phyloP scores from a whole-genome alignment of 1,284 basidiomycete genomes.

The Volvariella surrecta region DNA sequence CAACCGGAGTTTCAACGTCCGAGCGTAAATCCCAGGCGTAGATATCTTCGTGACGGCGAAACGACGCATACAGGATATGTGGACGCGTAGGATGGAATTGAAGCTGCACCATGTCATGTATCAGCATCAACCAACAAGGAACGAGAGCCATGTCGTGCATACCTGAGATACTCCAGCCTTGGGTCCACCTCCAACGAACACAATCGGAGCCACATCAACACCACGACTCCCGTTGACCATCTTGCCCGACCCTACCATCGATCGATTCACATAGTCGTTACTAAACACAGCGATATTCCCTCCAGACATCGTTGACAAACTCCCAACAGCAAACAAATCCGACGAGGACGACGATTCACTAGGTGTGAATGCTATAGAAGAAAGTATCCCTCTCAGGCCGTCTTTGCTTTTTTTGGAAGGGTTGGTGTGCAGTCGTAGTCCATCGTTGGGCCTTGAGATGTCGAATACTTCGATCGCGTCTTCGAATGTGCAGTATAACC shows the following conservation, averaged over 20 bases:
- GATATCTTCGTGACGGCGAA: slow-evolving; percentile 55
- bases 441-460: slow-evolving; percentile 62
- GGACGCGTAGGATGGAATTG: slow-evolving; percentile 71
- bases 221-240: too few relatives aligned
- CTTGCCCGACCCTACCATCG: too few relatives aligned
- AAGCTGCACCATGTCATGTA: slow-evolving; percentile 36
- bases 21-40: slow-evolving; percentile 77
- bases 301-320: slow-evolving; percentile 37
- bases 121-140: background rate
- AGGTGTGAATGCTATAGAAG: slow-evolving; percentile 70
- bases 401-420: slow-evolving; percentile 74
- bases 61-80: slow-evolving; percentile 71
- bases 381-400: slow-evolving; percentile 85
- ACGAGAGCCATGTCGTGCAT: slow-evolving; percentile 8
- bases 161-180: slow-evolving; percentile 70
- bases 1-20: slow-evolving; percentile 41
- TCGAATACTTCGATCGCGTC: slow-evolving; percentile 88
- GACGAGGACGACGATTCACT: slow-evolving; percentile 41
- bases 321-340: slow-evolving; percentile 61
- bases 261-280: slow-evolving; percentile 36
- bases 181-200: slow-evolving; percentile 54
- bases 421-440: slow-evolving; percentile 66
- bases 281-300: slow-evolving; percentile 73
- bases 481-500: slow-evolving; percentile 86
- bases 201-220: slow-evolving; percentile 34